Evolutionary conservation across 371 early-diverging fungal species (phyloP).

Genomic region (Syncephalis fuscata): DNA sequence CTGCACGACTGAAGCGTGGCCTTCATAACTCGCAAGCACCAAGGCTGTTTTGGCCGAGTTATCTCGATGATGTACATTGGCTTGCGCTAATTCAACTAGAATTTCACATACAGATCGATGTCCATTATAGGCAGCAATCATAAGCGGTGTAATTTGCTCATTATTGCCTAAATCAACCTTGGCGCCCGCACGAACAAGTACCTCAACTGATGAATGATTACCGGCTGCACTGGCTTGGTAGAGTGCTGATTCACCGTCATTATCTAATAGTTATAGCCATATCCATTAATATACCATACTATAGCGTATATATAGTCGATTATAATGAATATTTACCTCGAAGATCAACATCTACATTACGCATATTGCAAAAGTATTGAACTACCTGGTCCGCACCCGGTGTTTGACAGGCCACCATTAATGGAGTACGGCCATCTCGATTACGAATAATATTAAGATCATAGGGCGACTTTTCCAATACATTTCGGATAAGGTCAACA

Average conservation of each 20-base stretch:
- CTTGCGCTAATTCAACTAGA: constrained; percentile 12
- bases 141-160: constrained; percentile 18
- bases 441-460: constrained; percentile 6
- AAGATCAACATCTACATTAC: constrained; percentile 4
- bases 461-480: background rate
- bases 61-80: constrained; percentile 18
- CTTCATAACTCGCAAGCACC: constrained; percentile 15
- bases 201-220: constrained; percentile 12
- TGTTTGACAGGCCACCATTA: constrained; percentile 6
- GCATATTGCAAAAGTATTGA: background rate
- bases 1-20: constrained; percentile 13
- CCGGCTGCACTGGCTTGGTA: constrained; percentile 20
- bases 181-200: constrained; percentile 16
- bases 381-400: background rate
- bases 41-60: constrained; percentile 18
- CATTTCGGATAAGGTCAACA: background rate
- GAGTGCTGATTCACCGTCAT: constrained; percentile 20
- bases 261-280: constrained; percentile 8
- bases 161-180: constrained; percentile 14
- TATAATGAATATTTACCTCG: constrained; percentile 1
- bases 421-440: constrained; percentile 8
- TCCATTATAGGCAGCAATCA: constrained; percentile 21
- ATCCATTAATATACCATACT: background rate
- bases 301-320: background rate
- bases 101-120: constrained; percentile 14